Percentiles rank a stretch among this genome's conserved stretches.
phyloP scores from a whole-genome alignment of 352 stramenopile genomes.

The Globisporangium yorkense region DNA sequence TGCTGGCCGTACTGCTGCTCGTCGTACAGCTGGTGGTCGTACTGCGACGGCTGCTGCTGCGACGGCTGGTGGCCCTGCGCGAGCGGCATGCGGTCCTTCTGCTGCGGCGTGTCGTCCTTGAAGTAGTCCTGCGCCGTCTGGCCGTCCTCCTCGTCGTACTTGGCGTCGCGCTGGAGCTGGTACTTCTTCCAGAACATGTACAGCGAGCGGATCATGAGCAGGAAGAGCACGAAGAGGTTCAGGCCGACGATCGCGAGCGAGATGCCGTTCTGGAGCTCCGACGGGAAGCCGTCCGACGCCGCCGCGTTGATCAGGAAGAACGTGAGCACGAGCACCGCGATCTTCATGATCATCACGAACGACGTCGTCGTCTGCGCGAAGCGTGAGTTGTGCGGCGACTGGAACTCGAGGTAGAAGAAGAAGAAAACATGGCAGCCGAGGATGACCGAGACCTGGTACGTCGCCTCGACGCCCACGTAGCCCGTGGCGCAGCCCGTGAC shows the following conservation, averaged over 20 bases:
- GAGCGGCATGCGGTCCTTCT: slow-evolving; percentile 20
- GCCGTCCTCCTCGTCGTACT: slow-evolving; percentile 50
- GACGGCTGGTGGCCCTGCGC: slow-evolving; percentile 11
- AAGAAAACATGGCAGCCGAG: slow-evolving; percentile 54
- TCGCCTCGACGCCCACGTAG: slow-evolving; percentile 44
- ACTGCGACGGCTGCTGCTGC: slow-evolving; percentile 6
- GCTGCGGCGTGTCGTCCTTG: slow-evolving; percentile 50
- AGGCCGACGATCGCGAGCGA: slow-evolving; percentile 62
- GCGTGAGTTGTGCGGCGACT: slow-evolving; percentile 60
- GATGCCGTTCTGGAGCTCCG: slow-evolving; percentile 58
- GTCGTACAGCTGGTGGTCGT: neutral
- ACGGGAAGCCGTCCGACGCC: slow-evolving; percentile 46
- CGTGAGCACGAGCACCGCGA: slow-evolving; percentile 61
- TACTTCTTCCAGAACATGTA: slow-evolving; percentile 75
- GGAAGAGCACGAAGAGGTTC: slow-evolving; percentile 59
- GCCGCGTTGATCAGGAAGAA: slow-evolving; percentile 67
- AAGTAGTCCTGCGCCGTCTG: slow-evolving; percentile 59
- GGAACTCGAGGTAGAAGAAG: slow-evolving; percentile 69
- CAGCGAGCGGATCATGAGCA: slow-evolving; percentile 60
- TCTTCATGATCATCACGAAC: slow-evolving; percentile 77
- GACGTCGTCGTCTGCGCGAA: slow-evolving; percentile 70
- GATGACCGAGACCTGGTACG: slow-evolving; percentile 46
- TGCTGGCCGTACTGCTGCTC: slow-evolving; percentile 8
- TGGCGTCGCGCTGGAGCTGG: slow-evolving; percentile 54
- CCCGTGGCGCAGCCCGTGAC: slow-evolving; percentile 53